Evolutionary conservation across 2,329 filamentous ascomycete genomes (phyloP), one percentile per base, ranked within the genome.

Genomic region (Penicillium olsonii): DNA sequence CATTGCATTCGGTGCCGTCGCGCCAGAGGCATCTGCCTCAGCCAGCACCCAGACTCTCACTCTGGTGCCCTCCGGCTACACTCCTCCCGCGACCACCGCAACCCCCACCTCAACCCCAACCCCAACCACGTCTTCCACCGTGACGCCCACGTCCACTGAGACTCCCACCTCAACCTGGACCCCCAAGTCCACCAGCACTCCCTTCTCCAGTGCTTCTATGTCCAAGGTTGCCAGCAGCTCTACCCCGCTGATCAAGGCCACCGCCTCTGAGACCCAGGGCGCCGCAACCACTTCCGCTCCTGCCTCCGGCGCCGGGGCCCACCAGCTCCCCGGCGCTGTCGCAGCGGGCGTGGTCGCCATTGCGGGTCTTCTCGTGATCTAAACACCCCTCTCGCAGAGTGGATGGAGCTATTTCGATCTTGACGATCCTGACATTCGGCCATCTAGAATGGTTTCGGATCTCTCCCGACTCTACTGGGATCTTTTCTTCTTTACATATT

Each of bases 351-450:
- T 56, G 3, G 41, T 66, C 31, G 68, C 63, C 37, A 54, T 66
- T 35, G 65, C 63, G n/a, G 68, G 67, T 18, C 41, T 69, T 22
- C 46, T 66, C n/a, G 45, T 72, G 53, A 56, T 71, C 35, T 73
- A 68, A 59, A 42, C 29, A 9, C 12, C 15, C n/a, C 29, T 29
- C 14, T 5, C 14, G 26, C 20, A 14, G 35, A 38, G 49, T 34
- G 4, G 22, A 27, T 37, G 20, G 34, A 44, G 41, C 15, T 26
- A n/a, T 14, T 15, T 17, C 7, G 47, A 47, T 53, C 47, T 51
- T 43, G 48, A 42, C 11, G 52, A 54, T 59, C 37, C 35, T 27
- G 14, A 34, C 24, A 15, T 37, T 27, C 8, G 38, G 11, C 19
- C 41, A 43, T 52, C 34, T 43, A 44, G 27, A 34, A 40, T 41